These are phyloP conservation scores for Flaveria brownii DNA, from an alignment of 129 eudicot species.

Conservation along the genomic window DNA sequence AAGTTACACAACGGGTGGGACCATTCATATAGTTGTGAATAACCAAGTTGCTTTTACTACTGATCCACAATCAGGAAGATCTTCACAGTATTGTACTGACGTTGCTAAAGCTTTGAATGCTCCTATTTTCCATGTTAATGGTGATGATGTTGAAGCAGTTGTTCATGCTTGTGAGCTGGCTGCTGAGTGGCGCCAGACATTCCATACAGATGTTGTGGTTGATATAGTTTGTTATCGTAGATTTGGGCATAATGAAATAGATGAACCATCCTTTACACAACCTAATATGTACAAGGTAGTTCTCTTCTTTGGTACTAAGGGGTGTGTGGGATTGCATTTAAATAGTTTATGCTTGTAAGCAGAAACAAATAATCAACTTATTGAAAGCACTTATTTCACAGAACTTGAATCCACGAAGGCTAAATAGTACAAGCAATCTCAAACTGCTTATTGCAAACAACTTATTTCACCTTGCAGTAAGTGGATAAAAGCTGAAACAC, in stretches of 20 bases:
- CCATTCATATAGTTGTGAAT: constrained; percentile 89
- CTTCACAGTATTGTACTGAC: constrained; percentile 93
- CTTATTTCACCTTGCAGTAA: not conserved
- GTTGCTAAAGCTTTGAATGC: constrained; percentile 92
- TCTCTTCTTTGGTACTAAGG: constrained; percentile 7
- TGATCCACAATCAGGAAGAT: constrained; percentile 85
- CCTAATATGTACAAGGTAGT: constrained; percentile 93
- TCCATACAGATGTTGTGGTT: constrained; percentile 89
- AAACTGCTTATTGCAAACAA: not conserved
- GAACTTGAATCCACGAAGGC: not conserved
- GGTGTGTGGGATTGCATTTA: not conserved
- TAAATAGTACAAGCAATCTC: not conserved
- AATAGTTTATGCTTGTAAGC: constrained; percentile 2
- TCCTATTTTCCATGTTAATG: constrained; percentile 93
- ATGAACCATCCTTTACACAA: constrained; percentile 92
- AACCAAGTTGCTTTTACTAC: constrained; percentile 97
- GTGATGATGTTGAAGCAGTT: constrained; percentile 96
- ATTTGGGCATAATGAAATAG: constrained; percentile 97
- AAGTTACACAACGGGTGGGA: constrained; percentile 93
- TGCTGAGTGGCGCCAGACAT: constrained; percentile 96
- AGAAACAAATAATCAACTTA: not conserved
- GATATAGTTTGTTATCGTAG: constrained; percentile 91
- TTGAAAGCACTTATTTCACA: not conserved
- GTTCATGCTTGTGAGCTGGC: constrained; percentile 95
- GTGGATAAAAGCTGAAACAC: not conserved